These are phyloP conservation scores for Trichothecium sympodiale DNA, from an alignment of 2,329 filamentous ascomycete genomes.

Conservation along the genomic window DNA sequence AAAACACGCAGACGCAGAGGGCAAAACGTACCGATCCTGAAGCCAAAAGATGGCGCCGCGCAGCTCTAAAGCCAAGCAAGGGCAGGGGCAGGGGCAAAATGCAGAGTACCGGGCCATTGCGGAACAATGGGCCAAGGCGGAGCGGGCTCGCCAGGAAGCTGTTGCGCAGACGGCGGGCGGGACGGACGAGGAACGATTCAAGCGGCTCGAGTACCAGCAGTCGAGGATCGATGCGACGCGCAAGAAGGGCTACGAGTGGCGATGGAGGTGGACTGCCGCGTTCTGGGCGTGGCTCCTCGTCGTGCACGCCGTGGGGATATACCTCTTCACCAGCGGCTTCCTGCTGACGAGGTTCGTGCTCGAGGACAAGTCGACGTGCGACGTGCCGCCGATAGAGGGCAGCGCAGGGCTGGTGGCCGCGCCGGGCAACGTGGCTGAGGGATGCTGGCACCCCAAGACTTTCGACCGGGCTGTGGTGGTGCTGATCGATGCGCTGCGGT, in stretches of 20 bases:
- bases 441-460: conserved; percentile 93
- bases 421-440: conserved; percentile 39
- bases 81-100: not conserved
- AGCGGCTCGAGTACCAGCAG: conserved; percentile 31
- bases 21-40: too few relatives aligned
- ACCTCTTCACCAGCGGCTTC: conserved; percentile 91
- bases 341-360: conserved; percentile 77
- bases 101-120: conserved; percentile 42
- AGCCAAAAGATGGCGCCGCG: conserved; percentile 2
- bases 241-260: conserved; percentile 37
- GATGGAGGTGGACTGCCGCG: conserved; percentile 47
- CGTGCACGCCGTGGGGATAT: conserved; percentile 72
- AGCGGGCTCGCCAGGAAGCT: conserved; percentile 34
- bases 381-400: conserved; percentile 51
- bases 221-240: conserved; percentile 35
- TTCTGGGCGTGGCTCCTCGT: conserved; percentile 62
- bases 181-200: conserved; percentile 20
- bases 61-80: conserved; percentile 3
- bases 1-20: too few relatives aligned
- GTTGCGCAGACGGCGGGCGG: conserved; percentile 6
- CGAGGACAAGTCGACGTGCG: conserved; percentile 63
- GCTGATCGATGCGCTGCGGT: conserved; percentile 85
- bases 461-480: conserved; percentile 89
- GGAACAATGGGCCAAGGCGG: conserved; percentile 41
- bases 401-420: conserved; percentile 21